Evolutionary conservation across 441 rosid genomes (phyloP), one percentile per base, ranked within the genome.

Genomic region (Mallotus repandus): DNA sequence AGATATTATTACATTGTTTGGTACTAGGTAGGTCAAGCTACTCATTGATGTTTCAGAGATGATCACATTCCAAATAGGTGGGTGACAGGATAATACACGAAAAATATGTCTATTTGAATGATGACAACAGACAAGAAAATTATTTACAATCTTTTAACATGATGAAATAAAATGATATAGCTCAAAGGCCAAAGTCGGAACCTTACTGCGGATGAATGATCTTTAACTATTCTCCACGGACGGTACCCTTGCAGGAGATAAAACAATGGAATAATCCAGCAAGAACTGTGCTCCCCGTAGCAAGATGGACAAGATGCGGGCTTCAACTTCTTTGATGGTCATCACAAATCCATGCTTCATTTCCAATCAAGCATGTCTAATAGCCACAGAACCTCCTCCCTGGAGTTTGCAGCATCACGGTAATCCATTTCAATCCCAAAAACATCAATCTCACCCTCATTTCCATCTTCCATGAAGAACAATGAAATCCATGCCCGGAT

Each of bases 311-410:
- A n/a, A n/a, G n/a, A n/a, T n/a, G n/a, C n/a, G 60, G 2, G 35
- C 54, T 38, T 70, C 65, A 35, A 10, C 68, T 35, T 43, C 13
- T 53, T 12, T 16, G 54, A n/a, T 29, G 61, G 68, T 63, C 66
- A 57, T 62, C 48, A 54, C 19, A 18, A 9, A 61, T 69, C 48
- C 18, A 35, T 54, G 29, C 46, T 78, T 89, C 84, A 94, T 81
- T 91, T 91, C 99, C 99, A 95, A 76, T 92, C 97, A 72, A 92
- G 91, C 88, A 95, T 85, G 84, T 91, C 92, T 49, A 95, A 72
- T 49, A 95, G 87, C 98, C 98, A 92, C 82, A 95, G 83, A 41
- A 95, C 94, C 86, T 89, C 94, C 9, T 92, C 96, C 82, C 83
- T 84, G 22, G 94, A 83, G 78, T 80, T 87, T 48, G 99, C 96